Evolutionary conservation across 2,329 filamentous ascomycete genomes (phyloP), one percentile per base, ranked within the genome.

Genomic region (Colletotrichum viniferum): DNA sequence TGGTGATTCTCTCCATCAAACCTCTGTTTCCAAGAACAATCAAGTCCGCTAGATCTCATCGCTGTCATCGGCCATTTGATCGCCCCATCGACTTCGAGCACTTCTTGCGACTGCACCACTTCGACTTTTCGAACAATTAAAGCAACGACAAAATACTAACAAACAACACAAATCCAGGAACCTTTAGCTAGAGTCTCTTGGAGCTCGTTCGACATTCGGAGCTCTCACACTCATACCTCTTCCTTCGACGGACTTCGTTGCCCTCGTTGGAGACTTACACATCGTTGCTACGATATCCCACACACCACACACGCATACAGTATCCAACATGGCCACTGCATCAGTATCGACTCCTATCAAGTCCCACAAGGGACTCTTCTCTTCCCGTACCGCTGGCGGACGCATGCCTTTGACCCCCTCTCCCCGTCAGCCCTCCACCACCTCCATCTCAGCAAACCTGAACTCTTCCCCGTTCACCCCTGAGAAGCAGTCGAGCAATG

Each of bases 391-490:
- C 84, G 97, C 96, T 85, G 96, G 96, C 87, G 96, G 96, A 84
- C 95, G 97, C 77, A 96, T 98, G 90, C 96, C 97, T 80, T 88
- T 99, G 83, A 98, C 96, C 5, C 96, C 97, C 36, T 98, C 96
- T 73, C 97, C 97, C 74, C 92, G 93, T 79, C 91, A 92, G 78
- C 88, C 88, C 38, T 86, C 88, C 36, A 85, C 87, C 58, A 85
- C 87, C 58, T 88, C 86, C 55, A 83, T 87, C 70, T 85, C 89
- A 14, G 78, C 86, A 78, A 90, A 89, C 82, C 82, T 90, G 74
- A 89, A 91, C 83, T 92, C 92, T 14, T 96, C 94, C n/a, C 94
- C 94, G 1, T 95, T 92, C 84, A 96, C 94, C 3, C 95, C 95
- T 55, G 94, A 90, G 86, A 91, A 84, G 83, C 90, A 86, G 82